These are phyloP conservation scores for Lipomyces yamanashiensis DNA, from an alignment of 805 yeast genomes.

Conservation along the genomic window DNA sequence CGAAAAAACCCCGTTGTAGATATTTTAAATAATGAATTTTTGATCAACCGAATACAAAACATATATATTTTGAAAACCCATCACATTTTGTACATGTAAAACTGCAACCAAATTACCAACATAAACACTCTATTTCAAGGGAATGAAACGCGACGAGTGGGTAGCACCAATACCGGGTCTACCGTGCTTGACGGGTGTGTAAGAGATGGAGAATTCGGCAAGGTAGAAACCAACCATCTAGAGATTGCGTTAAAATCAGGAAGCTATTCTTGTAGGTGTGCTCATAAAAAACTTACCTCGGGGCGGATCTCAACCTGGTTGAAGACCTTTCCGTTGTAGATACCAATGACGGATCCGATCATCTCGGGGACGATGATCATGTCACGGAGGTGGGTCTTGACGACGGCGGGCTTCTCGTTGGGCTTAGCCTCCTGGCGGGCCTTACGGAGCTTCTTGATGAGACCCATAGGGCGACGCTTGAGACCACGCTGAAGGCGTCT, in stretches of 20 bases:
- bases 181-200: constrained; percentile 99
- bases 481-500: constrained; percentile 99
- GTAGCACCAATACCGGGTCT: constrained; percentile 76
- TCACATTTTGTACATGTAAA: constrained; percentile 25
- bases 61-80: constrained; percentile 11
- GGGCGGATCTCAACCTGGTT: constrained; percentile 98
- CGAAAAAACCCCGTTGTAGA: neutral
- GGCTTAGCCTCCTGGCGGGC: constrained; percentile 84
- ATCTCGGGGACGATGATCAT: constrained; percentile 99
- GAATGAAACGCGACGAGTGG: constrained; percentile 52
- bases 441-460: constrained; percentile 96
- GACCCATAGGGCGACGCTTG: constrained; percentile 91
- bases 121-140: constrained; percentile 37
- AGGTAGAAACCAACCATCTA: constrained; percentile 99
- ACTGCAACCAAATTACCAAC: constrained; percentile 1
- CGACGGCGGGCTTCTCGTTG: constrained; percentile 96
- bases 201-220: constrained; percentile 99
- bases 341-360: constrained; percentile 98
- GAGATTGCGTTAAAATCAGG: neutral
- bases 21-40: neutral
- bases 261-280: neutral
- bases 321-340: constrained; percentile 99
- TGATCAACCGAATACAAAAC: constrained; percentile 12
- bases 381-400: constrained; percentile 99
- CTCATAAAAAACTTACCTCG: constrained; percentile 50